Percentiles rank a stretch among this genome's conserved stretches.
phyloP scores from a whole-genome alignment of 176 grass and related monocot genomes.

The Melocanna baccifera region DNA sequence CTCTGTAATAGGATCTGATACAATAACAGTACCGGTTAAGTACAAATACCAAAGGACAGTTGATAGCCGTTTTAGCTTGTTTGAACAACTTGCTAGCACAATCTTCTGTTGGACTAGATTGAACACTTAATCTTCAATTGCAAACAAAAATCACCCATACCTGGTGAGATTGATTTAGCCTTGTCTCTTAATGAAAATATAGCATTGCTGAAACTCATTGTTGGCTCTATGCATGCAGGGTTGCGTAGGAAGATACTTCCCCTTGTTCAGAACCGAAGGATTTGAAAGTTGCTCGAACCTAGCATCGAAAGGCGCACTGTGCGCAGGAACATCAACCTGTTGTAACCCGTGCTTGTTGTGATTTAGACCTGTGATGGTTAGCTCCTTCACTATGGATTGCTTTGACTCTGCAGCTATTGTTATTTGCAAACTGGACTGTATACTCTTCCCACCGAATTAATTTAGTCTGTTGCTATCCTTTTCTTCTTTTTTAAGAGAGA shows the following conservation, averaged over 20 bases:
- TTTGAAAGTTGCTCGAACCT: background rate
- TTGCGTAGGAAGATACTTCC: conserved; percentile 13
- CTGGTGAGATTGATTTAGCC: background rate
- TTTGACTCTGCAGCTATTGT: background rate
- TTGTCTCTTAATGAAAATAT: background rate
- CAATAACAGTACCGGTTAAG: background rate
- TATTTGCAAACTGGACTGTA: background rate
- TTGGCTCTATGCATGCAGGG: conserved; percentile 21
- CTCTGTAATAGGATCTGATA: background rate
- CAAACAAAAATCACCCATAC: background rate
- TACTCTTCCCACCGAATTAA: background rate
- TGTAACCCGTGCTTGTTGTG: background rate
- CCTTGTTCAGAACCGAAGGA: background rate
- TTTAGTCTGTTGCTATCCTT: background rate
- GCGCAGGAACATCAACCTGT: background rate
- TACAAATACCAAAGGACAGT: background rate
- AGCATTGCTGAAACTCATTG: background rate
- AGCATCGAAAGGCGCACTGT: background rate
- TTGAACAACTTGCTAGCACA: background rate
- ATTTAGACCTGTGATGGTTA: background rate
- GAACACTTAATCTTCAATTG: background rate
- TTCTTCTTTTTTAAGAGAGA: background rate
- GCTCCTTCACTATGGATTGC: background rate
- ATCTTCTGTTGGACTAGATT: background rate
- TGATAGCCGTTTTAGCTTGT: background rate